phyloP scores from a whole-genome alignment of 78 protist genomes.

The Anaeramoeba flamelloides region DNA sequence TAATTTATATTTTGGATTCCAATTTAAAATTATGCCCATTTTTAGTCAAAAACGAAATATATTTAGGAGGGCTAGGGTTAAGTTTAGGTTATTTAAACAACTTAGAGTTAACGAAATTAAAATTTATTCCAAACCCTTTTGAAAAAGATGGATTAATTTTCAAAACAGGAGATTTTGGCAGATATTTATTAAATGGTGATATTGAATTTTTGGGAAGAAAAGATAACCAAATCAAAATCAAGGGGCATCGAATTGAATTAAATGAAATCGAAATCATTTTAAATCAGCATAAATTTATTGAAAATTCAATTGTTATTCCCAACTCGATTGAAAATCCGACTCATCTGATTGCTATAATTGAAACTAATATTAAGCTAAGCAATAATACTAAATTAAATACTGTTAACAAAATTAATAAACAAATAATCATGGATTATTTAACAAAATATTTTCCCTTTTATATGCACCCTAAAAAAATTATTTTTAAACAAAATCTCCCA shows the following conservation, averaged over 20 bases:
- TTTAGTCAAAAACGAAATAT: background rate
- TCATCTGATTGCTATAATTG: too few relatives aligned
- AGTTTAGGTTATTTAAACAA: background rate
- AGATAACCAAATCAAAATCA: slow-evolving; percentile 28
- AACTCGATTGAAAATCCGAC: too few relatives aligned
- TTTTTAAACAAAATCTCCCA: too few relatives aligned
- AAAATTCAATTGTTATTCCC: too few relatives aligned
- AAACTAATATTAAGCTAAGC: too few relatives aligned
- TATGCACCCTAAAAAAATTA: too few relatives aligned
- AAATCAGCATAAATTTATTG: background rate
- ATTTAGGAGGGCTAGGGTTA: background rate
- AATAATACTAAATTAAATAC: too few relatives aligned
- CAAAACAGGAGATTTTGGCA: slow-evolving; percentile 31
- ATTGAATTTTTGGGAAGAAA: slow-evolving; percentile 21
- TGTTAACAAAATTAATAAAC: too few relatives aligned
- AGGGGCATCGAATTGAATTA: slow-evolving; percentile 25
- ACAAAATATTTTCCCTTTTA: too few relatives aligned
- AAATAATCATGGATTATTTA: too few relatives aligned
- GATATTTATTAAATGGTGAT: slow-evolving; percentile 8
- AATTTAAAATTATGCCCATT: too few relatives aligned
- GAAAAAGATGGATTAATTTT: slow-evolving; percentile 4
- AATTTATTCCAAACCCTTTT: slow-evolving; percentile 3
- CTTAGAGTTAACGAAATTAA: background rate
- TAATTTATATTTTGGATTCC: too few relatives aligned
- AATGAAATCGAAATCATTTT: slow-evolving; percentile 14